Conservation (phyloP, 2,329 filamentous ascomycete species). For the Scolecobasidium constrictum region DNA sequence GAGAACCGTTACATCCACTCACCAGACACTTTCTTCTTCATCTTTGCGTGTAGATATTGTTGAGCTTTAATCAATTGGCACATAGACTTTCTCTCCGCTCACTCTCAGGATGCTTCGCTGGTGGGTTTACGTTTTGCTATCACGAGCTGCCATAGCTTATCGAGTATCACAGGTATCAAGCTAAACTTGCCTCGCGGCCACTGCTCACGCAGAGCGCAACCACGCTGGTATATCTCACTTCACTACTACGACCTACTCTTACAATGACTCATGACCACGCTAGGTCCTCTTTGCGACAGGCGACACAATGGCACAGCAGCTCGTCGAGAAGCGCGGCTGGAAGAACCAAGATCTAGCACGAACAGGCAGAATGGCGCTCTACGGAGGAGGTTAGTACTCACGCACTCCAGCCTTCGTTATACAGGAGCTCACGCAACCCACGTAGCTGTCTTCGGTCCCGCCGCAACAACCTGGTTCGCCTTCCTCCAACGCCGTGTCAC, state of each 20-base stretch:
- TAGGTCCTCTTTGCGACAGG: constrained; percentile 77
- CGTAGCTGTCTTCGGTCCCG: constrained; percentile 81
- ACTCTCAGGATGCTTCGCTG: not conserved
- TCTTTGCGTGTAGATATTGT: too few species aligned
- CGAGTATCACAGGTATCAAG: constrained; percentile 9
- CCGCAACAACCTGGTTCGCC: constrained; percentile 76
- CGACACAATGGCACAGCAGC: constrained; percentile 83
- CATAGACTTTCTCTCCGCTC: too few species aligned
- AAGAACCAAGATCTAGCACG: constrained; percentile 61
- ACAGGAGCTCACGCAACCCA: too few species aligned
- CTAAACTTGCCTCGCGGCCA: constrained; percentile 40
- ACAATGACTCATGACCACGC: not conserved
- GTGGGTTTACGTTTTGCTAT: not conserved
- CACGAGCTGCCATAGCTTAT: not conserved
- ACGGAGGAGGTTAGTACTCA: constrained; percentile 56
- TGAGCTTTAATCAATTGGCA: too few species aligned
- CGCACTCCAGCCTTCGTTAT: constrained; percentile 5
- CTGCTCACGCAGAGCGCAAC: constrained; percentile 85
- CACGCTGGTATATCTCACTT: constrained; percentile 48
- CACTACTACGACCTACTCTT: constrained; percentile 2
- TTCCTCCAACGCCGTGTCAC: constrained; percentile 62
- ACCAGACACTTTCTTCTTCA: too few species aligned
- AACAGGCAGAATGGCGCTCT: constrained; percentile 68
- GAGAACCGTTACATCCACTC: too few species aligned
- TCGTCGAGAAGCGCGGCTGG: constrained; percentile 70